Evolutionary conservation across 2,329 filamentous ascomycete species (phyloP), one percentile per base, ranked within the genome.

Genomic region (Colletotrichum truncatum): DNA sequence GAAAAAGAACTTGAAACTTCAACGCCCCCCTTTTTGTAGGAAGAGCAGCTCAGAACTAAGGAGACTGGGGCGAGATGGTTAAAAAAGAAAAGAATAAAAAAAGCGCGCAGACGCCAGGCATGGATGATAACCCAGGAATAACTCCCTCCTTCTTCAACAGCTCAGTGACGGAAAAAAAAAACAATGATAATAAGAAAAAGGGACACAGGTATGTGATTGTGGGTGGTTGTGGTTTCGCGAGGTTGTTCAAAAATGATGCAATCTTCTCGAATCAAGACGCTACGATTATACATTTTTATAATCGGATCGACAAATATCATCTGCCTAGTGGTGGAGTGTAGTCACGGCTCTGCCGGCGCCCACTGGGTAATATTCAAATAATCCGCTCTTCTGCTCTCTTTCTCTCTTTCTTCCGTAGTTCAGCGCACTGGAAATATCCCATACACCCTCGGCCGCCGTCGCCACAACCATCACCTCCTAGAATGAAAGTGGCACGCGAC

Each of bases 231-330:
- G n/a, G n/a, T n/a, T n/a, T n/a, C n/a, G n/a, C n/a, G n/a, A n/a
- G n/a, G n/a, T n/a, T n/a, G n/a, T 48, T 49, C n/a, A 62, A 34
- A 39, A 46, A 57, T n/a, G 10, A 36, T 39, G 12, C 21, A 16
- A 46, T 63, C 12, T 52, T 51, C 21, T 54, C 23, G 16, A 45
- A 12, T 32, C 18, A 23, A 45, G n/a, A 49, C 57, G 62, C 62
- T 55, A 56, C 62, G 62, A 65, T 65, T 65, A 65, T 65, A 62
- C 49, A 62, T 62, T 49, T 41, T 55, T 49, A 65, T 62, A 65
- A 65, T 55, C 62, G 51, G 45, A 58, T 28, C 16, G 30, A 46
- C 28, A 16, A 5, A 7, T 28, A 45, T 25, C 25, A 32, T 23
- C 28, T 34, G 59, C 34, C 3, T 53, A 36, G 28, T 18, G 9